phyloP scores from a whole-genome alignment of 2,329 filamentous ascomycete species.

The Alternaria burnsii region DNA sequence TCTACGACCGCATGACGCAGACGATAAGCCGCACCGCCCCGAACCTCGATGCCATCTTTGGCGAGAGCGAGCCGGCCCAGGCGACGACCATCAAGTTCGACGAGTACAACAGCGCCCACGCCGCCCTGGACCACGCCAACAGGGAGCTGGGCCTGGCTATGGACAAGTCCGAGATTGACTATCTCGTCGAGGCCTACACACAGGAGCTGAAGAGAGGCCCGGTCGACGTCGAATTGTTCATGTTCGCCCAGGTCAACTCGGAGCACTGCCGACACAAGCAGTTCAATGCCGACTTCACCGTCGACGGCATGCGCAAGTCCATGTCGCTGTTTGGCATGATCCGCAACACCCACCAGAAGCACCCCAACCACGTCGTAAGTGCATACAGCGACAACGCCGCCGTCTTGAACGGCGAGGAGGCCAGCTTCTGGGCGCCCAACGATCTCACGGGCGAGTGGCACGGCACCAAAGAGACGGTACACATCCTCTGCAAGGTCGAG shows the following conservation, averaged over 20 bases:
- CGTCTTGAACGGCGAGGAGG: conserved; percentile 78
- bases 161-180: conserved; percentile 89
- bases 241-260: conserved; percentile 99
- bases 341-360: conserved; percentile 84
- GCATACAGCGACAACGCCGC: conserved; percentile 98
- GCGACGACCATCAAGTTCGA: conserved; percentile 78
- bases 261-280: conserved; percentile 91
- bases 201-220: conserved; percentile 71
- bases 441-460: conserved; percentile 87
- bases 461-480: conserved; percentile 83
- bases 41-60: conserved; percentile 79
- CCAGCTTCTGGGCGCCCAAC: conserved; percentile 86
- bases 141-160: conserved; percentile 83
- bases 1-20: conserved; percentile 98
- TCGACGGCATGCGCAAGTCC: conserved; percentile 82
- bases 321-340: conserved; percentile 96
- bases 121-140: conserved; percentile 83
- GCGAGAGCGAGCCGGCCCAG: conserved; percentile 69
- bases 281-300: conserved; percentile 96
- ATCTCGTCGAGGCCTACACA: conserved; percentile 85
- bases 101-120: conserved; percentile 69
- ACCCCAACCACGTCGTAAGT: conserved; percentile 83
- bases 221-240: conserved; percentile 95
- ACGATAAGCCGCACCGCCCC: conserved; percentile 73
- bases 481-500: conserved; percentile 93